Evolutionary conservation across 2,329 filamentous ascomycete species (phyloP), one percentile per base, ranked within the genome.

Genomic region (Cercospora brassicicola): DNA sequence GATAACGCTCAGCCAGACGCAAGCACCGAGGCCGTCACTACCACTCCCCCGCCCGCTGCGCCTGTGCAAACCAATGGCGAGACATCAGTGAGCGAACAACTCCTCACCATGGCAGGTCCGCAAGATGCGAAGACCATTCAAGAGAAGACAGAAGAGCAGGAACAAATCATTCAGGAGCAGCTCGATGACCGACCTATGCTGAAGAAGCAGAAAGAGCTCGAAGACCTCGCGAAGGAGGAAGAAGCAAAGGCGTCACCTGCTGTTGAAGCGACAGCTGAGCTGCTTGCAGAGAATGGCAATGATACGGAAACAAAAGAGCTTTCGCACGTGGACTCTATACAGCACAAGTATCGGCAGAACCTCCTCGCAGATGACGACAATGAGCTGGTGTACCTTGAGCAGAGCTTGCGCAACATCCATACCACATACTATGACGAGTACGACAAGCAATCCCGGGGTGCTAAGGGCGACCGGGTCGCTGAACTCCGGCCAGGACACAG

Each of bases 181-280:
- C 86, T 98, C 18, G 92, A 90, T 68, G 93, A 97, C 70, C 88
- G 94, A 13, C 95, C 95, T 0, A 82, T 99, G 30, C 82, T 96
- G n/a, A 92, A 95, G 77, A 91, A 96, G 82, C 95, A 99, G 79
- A 91, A 97, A 75, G 86, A 93, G 77, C 85, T 97, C 23, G 95
- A 99, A 75, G 91, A 92, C 73, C 59, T 73, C n/a, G 70, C 67
- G 18, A 67, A 72, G 31, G 91, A 93, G 75, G 91, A 94, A 73
- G 89, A 92, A 48, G 86, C 73, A 83, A 64, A 87, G 85, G 69
- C 83, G 66, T 79, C 79, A 2, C 79, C 80, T 5, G 81, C 82
- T 2, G 82, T 84, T 15, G 84, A 84, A 59, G 82, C 84, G 36
- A 82, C 83, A 20, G 81, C 67, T 4, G 73, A 76, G 51, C 70